Evolutionary conservation across 192 early-diverging fungal species (phyloP), one percentile per base, ranked within the genome.

Genomic region (Thoreauomyces humboldtii): DNA sequence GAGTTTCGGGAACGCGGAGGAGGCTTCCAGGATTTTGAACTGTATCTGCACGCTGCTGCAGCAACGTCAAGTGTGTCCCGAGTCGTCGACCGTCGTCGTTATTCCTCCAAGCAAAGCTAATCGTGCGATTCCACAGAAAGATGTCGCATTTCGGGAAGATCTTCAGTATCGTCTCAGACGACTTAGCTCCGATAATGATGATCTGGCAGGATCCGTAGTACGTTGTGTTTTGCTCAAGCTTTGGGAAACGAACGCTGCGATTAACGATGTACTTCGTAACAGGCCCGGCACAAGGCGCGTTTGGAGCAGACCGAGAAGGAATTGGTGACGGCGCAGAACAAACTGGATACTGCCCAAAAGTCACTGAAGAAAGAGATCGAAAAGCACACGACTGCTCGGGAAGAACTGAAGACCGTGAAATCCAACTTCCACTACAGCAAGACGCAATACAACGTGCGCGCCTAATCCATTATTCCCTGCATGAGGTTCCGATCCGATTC

Each of bases 321-420:
- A 27, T 12, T 69, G 4, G 35, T 6, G 1, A 31, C 31, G 6
- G 6, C 62, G 36, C 19, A 61, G 28, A 61, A 45, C 33, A 62
- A 62, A 44, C 24, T 62, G 11, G 67, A 69, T 2, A 51, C 32
- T 22, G 43, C 57, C 12, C 56, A 64, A 56, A 67, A 66, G 22
- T 14, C 62, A 5, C 27, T 43, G 11, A 66, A 70, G 52, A 42
- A 59, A 15, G 34, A 51, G 33, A 42, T 22, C 1, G 54, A 71
- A 31, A 76, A 72, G 59, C 46, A 48, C 0, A n/a, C 7, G 4
- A 44, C 44, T n/a, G 35, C 61, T 17, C 63, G 55, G 31, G 72
- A 77, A 24, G 72, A 77, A 44, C 44, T 77, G 37, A 70, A 64
- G 31, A 60, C 58, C 11, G 53, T 47, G 4, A 63, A 58, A 28